phyloP scores from a whole-genome alignment of 371 early-diverging fungal species.

The Lichtheimia ornata region DNA sequence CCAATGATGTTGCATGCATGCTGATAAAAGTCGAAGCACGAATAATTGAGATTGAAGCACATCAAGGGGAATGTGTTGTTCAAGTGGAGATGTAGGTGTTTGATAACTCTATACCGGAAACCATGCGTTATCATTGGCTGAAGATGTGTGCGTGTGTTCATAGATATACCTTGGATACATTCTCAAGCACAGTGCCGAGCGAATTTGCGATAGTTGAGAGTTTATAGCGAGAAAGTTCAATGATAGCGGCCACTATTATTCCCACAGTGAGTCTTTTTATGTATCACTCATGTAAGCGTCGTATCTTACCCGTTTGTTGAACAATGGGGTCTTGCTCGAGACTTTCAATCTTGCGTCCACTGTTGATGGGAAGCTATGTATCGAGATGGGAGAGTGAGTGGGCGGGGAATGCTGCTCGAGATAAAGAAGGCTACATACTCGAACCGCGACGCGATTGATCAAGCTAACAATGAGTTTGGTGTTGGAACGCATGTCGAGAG shows the following conservation, averaged over 20 bases:
- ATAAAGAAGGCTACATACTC: constrained; percentile 28
- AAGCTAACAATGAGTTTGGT: constrained; percentile 50
- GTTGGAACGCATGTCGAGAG: constrained; percentile 32
- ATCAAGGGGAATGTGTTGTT: constrained; percentile 60
- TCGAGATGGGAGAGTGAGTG: neutral
- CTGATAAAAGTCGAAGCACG: constrained; percentile 69
- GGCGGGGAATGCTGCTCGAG: neutral
- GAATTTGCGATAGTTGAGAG: constrained; percentile 55
- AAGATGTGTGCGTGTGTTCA: neutral
- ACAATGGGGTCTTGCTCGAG: constrained; percentile 68
- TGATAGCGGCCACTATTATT: constrained; percentile 52
- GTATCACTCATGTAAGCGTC: neutral
- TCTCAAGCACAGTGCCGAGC: constrained; percentile 60
- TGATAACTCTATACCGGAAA: constrained; percentile 11
- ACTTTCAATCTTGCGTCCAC: constrained; percentile 52
- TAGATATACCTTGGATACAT: constrained; percentile 59
- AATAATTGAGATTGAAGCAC: constrained; percentile 78
- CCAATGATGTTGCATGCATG: constrained; percentile 78
- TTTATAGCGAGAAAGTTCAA: constrained; percentile 64
- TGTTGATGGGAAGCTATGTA: constrained; percentile 65
- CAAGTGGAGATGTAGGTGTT: constrained; percentile 22
- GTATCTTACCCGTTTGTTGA: constrained; percentile 59
- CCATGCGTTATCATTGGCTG: neutral
- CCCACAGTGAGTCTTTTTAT: neutral
- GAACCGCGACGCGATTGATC: constrained; percentile 51